Conservation (phyloP, 106 monocot species). For the Vanilla planifolia region DNA sequence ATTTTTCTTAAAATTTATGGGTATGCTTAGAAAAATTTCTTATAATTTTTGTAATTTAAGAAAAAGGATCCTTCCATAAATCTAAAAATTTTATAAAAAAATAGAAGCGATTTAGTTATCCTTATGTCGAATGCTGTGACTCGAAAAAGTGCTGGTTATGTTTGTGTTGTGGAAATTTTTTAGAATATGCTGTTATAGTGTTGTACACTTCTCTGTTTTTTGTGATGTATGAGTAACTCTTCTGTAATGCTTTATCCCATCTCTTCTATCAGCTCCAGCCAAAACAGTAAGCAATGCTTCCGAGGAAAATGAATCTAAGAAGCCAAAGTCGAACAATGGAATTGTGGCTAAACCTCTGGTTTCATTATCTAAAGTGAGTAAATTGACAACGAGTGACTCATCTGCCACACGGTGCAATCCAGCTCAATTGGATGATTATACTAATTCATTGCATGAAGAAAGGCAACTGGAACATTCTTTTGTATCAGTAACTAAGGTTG, state of each 20-base stretch:
- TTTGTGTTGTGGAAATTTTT: too few relatives aligned
- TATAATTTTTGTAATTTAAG: too few relatives aligned
- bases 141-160: too few relatives aligned
- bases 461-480: slow-evolving; percentile 5
- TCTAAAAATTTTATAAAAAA: too few relatives aligned
- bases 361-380: not conserved
- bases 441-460: not conserved
- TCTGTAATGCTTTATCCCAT: not conserved
- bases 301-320: not conserved
- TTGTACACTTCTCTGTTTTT: too few relatives aligned
- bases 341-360: not conserved
- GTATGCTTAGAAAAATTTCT: too few relatives aligned
- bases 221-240: too few relatives aligned
- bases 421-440: not conserved
- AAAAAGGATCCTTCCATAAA: too few relatives aligned
- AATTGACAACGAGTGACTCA: not conserved
- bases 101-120: too few relatives aligned
- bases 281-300: not conserved
- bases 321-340: not conserved
- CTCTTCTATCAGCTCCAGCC: not conserved
- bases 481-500: slow-evolving; percentile 9
- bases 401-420: not conserved
- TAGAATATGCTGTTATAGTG: too few relatives aligned
- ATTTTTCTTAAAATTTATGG: too few relatives aligned
- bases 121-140: too few relatives aligned